Evolutionary conservation across 768 basidiomycete genomes (phyloP), one percentile per base, ranked within the genome.

Genomic region (Phanerochaete sordida): DNA sequence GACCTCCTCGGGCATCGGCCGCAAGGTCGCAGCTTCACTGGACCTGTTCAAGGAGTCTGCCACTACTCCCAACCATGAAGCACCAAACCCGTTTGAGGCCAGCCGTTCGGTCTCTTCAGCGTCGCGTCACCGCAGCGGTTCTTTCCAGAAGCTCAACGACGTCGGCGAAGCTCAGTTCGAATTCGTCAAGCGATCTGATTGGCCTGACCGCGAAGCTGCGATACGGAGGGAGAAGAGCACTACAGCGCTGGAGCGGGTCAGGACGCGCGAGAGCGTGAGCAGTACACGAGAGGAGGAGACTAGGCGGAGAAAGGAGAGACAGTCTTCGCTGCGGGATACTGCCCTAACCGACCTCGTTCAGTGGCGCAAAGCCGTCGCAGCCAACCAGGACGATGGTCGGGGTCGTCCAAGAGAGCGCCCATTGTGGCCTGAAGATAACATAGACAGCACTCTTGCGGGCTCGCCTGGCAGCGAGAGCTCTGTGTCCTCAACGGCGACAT

Each of bases 171-270:
- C 88, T 19, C 81, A 86, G 68, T 91, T 85, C 68, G 84, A 91
- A 76, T 91, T 91, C 66, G 88, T 92, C 49, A 91, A 90, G 69
- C 83, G 91, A 45, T 85, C 91, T 16, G 91, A 90, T 64, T 92
- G 91, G 91, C 89, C 88, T 1, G 90, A 90, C 70, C 83, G 88
- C 43, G 91, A 91, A 74, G 77, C 85, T 57, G 87, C 86, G 21
- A 76, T 86, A 51, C 79, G 89, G 58, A 77, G 89, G 59, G 86
- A 89, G 68, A 84, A 81, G 71, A 91, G 89, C 68, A 76, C 80
- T 35, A 83, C 84, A 21, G 78, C 77, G 23, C 70, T 88, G 57
- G 84, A 88, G 59, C 78, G 82, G 21, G 76, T 80, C 19, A 77
- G 76, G 67, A 80, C 82, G n/a, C 76, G 81, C 61, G 86, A 87